Evolutionary conservation across 768 basidiomycete genomes (phyloP), one percentile per base, ranked within the genome.

Genomic region (Rhodotorula paludigena): DNA sequence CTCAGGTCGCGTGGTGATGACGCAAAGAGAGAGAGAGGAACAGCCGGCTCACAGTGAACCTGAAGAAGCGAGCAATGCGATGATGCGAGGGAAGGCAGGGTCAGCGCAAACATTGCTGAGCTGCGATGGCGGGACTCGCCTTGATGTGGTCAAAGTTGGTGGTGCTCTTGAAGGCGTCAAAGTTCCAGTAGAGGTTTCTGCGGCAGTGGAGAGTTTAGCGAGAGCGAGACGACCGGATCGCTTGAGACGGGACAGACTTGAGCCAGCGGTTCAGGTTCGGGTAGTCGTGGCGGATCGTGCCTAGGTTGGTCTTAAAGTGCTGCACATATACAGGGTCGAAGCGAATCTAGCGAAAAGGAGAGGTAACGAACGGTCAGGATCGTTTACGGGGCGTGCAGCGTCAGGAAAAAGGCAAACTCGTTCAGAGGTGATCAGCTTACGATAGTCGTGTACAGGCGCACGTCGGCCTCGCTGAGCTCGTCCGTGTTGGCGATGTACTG

Each of bases 301-400:
- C 85, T 71, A 90, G 77, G 81, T 94, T 92, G 80, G 91, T 93
- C 73, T 97, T 97, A 84, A 98, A 98, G 77, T 92, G 90, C 0
- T 87, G 85, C 54, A 88, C 83, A 78, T 98, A 97, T 23, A 88
- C 93, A 2, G 87, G 86, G 74, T 94, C 92, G 79, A 92, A 93
- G 42, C 91, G 89, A 68, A 90, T 80, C 88, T 90, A n/a, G 64
- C 60, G 4, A n/a, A 28, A 32, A 1, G 20, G 11, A 21, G 36
- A 12, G 51, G 51, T 23, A 8, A 36, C 38, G 28, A n/a, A 10
- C 28, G 18, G 5, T 21, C 21, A 33, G 20, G 33, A 7, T 20
- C 23, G n/a, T n/a, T n/a, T n/a, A n/a, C n/a, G n/a, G n/a, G n/a
- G n/a, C n/a, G n/a, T n/a, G n/a, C n/a, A n/a, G n/a, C n/a, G n/a